phyloP scores from a whole-genome alignment of 345 rosid genomes.

The Ceriops decandra region DNA sequence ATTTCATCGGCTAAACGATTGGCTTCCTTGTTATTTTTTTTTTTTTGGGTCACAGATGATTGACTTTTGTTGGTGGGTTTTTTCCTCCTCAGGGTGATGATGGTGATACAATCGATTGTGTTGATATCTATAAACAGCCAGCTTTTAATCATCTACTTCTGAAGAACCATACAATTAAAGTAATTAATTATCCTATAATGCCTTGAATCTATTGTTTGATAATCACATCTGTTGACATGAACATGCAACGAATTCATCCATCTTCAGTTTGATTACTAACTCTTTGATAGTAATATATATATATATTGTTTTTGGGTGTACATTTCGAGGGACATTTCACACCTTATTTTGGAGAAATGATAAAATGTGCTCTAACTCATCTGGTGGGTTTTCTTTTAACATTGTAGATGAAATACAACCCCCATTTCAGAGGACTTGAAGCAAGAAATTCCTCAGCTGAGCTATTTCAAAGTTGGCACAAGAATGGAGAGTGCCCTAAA shows the following conservation, averaged over 20 bases:
- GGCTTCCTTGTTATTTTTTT: background rate
- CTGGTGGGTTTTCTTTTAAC: background rate
- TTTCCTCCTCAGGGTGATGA: no score
- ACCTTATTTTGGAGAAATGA: no score
- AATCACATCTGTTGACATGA: no score
- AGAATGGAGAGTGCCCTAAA: slow-evolving; percentile 22
- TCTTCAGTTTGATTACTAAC: no score
- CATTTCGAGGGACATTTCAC: no score
- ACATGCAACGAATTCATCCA: no score
- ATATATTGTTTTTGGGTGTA: no score
- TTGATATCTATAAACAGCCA: slow-evolving; percentile 25
- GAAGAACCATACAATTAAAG: slow-evolving; percentile 9
- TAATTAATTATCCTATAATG: no score
- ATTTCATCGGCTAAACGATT: background rate
- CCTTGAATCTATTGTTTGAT: no score
- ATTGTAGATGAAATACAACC: slow-evolving; percentile 17
- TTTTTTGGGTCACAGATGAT: background rate
- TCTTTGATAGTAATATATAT: no score
- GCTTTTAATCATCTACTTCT: slow-evolving; percentile 30
- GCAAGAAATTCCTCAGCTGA: background rate
- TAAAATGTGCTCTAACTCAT: background rate
- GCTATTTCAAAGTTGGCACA: slow-evolving; percentile 16
- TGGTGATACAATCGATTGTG: slow-evolving; percentile 24
- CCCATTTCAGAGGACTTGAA: slow-evolving; percentile 4
- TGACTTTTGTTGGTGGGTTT: background rate